phyloP scores from a whole-genome alignment of 192 early-diverging fungal species.

The Coemansia sp. region DNA sequence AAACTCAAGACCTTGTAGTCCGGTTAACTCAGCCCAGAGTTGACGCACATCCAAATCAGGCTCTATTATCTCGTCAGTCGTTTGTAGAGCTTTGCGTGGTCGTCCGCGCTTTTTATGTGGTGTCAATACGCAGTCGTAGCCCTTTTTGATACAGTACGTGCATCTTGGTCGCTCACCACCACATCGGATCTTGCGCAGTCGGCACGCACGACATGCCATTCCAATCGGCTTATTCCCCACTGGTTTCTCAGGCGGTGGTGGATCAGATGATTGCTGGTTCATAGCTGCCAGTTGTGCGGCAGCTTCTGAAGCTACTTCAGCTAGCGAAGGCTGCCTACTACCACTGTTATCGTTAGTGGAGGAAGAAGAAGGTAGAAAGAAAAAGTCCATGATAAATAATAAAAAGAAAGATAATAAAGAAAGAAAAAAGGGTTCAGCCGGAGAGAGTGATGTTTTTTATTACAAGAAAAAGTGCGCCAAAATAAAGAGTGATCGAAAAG shows the following conservation, averaged over 20 bases:
- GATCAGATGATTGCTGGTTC: too few relatives aligned
- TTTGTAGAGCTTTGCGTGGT: constrained; percentile 23
- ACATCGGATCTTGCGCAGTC: constrained; percentile 55
- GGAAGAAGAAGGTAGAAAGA: not conserved
- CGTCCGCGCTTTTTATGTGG: constrained; percentile 56
- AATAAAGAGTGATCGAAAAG: not conserved
- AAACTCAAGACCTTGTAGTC: constrained; percentile 31
- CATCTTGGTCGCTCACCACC: constrained; percentile 55
- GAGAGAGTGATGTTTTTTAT: not conserved
- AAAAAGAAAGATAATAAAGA: not conserved
- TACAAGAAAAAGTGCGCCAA: not conserved
- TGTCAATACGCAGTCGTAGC: constrained; percentile 49
- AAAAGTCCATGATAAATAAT: constrained; percentile 1
- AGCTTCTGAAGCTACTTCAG: constrained; percentile 11
- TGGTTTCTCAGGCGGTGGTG: not conserved
- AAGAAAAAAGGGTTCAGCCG: too few relatives aligned
- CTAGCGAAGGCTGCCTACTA: constrained; percentile 7
- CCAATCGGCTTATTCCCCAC: constrained; percentile 41
- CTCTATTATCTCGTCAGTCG: too few relatives aligned
- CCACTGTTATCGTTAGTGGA: not conserved
- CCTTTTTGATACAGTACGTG: constrained; percentile 53
- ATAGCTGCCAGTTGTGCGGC: not conserved
- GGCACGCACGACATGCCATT: constrained; percentile 55
- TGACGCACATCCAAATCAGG: constrained; percentile 35
- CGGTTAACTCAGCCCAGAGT: constrained; percentile 50